phyloP scores from a whole-genome alignment of 305 asterid species.

The Fraxinus angustifolia region DNA sequence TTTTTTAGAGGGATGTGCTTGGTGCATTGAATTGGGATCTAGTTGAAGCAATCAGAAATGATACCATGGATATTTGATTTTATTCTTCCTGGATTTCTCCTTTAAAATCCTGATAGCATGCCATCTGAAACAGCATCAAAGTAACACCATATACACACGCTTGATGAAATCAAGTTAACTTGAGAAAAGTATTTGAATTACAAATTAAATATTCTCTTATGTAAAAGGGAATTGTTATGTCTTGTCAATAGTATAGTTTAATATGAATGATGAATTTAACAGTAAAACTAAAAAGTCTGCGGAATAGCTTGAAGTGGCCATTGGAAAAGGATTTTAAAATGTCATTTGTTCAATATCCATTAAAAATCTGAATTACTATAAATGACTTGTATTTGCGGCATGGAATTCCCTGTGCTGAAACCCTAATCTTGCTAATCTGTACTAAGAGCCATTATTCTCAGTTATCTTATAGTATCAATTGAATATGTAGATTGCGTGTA shows the following conservation, averaged over 20 bases:
- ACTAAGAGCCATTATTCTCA: background rate
- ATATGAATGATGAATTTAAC: background rate
- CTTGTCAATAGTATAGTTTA: background rate
- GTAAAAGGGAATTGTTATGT: background rate
- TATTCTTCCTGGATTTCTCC: background rate
- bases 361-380: background rate
- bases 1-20: background rate
- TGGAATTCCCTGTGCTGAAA: background rate
- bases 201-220: background rate
- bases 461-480: background rate
- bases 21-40: background rate
- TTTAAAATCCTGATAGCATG: background rate
- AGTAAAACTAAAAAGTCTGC: background rate
- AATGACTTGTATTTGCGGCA: background rate
- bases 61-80: background rate
- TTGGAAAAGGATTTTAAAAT: background rate
- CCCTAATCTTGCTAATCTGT: background rate
- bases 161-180: background rate
- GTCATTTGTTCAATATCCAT: background rate
- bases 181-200: background rate
- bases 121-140: background rate
- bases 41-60: background rate
- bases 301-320: background rate
- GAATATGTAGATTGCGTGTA: background rate
- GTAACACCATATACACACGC: background rate